Percentiles rank a stretch among this genome's conserved stretches.
Evolutionary conservation across 2,329 filamentous ascomycete species (phyloP).

Genomic region (Teratosphaeria nubilosa): DNA sequence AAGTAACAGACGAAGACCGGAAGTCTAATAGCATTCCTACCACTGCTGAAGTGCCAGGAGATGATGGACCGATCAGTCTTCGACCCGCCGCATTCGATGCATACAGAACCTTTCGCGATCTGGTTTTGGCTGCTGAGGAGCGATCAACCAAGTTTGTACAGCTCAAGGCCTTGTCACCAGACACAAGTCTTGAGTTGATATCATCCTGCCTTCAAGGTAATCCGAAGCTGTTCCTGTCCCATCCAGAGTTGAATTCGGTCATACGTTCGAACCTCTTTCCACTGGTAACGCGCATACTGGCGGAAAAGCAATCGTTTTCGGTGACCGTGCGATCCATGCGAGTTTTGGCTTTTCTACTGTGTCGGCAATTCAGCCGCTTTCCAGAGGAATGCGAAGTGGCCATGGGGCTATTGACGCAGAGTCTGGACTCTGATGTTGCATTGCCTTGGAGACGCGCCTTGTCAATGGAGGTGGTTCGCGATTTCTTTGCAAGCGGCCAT

Average conservation of each 20-base stretch:
- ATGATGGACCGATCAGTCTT: slow-evolving; percentile 55
- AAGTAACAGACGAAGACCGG: slow-evolving; percentile 75
- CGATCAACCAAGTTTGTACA: slow-evolving; percentile 73
- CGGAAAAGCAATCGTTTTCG: slow-evolving; percentile 68
- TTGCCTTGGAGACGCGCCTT: slow-evolving; percentile 77
- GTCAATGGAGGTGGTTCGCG: slow-evolving; percentile 83
- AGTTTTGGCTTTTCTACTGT: slow-evolving; percentile 71
- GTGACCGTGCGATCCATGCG: slow-evolving; percentile 73
- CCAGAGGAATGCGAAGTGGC: slow-evolving; percentile 73
- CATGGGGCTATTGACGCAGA: slow-evolving; percentile 68
- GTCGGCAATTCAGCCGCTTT: slow-evolving; percentile 65
- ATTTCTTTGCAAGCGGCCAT: slow-evolving; percentile 70
- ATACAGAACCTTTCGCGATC: slow-evolving; percentile 77
- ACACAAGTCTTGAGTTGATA: slow-evolving; percentile 82
- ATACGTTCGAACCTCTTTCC: slow-evolving; percentile 72
- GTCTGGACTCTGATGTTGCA: slow-evolving; percentile 74
- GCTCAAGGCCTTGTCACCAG: slow-evolving; percentile 66
- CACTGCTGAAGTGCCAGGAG: slow-evolving; percentile 55
- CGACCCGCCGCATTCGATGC: slow-evolving; percentile 75
- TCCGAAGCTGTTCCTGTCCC: slow-evolving; percentile 63
- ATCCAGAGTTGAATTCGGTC: slow-evolving; percentile 72
- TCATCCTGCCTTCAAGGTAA: slow-evolving; percentile 84
- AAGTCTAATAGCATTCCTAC: slow-evolving; percentile 38
- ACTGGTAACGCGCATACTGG: slow-evolving; percentile 66
- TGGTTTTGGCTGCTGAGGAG: slow-evolving; percentile 78